Evolutionary conservation across 2,329 filamentous ascomycete genomes (phyloP).

Genomic region (Eutypa lata): DNA sequence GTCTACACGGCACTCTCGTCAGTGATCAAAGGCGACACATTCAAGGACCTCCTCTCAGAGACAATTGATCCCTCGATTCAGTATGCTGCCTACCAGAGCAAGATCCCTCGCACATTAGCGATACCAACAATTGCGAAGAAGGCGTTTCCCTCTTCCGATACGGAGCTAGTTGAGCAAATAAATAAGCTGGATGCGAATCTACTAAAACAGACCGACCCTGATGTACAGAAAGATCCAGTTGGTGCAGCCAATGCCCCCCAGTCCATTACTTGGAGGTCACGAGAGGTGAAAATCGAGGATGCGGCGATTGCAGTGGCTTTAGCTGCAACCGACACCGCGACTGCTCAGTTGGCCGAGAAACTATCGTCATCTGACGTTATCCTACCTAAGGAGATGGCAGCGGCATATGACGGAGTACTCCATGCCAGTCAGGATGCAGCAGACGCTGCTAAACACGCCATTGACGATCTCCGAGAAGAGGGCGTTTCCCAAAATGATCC

Average conservation of each 20-base stretch:
- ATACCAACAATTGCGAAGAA: slow-evolving; percentile 75
- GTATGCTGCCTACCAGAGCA: slow-evolving; percentile 89
- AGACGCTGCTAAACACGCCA: slow-evolving; percentile 88
- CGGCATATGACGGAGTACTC: slow-evolving; percentile 87
- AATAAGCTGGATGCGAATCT: slow-evolving; percentile 67
- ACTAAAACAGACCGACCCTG: slow-evolving; percentile 54
- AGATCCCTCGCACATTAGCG: slow-evolving; percentile 80
- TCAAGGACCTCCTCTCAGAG: slow-evolving; percentile 80
- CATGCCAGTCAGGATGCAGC: slow-evolving; percentile 90
- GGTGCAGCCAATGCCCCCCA: slow-evolving; percentile 60
- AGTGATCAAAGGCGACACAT: slow-evolving; percentile 67
- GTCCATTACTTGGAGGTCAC: slow-evolving; percentile 79
- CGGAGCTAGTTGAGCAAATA: slow-evolving; percentile 61
- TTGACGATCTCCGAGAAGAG: slow-evolving; percentile 84
- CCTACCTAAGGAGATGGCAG: slow-evolving; percentile 66
- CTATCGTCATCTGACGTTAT: slow-evolving; percentile 41
- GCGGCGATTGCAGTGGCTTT: slow-evolving; percentile 86
- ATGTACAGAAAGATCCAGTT: slow-evolving; percentile 47
- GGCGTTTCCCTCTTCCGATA: slow-evolving; percentile 68
- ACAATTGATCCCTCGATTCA: slow-evolving; percentile 91
- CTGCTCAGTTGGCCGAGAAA: slow-evolving; percentile 44
- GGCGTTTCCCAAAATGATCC: slow-evolving; percentile 79
- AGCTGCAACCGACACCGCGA: slow-evolving; percentile 61
- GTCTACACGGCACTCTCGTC: slow-evolving; percentile 76
- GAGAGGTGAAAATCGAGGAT: slow-evolving; percentile 86